Evolutionary conservation across 148 eudicot genomes (phyloP).

Genomic region (Rhododendron williamsianum): DNA sequence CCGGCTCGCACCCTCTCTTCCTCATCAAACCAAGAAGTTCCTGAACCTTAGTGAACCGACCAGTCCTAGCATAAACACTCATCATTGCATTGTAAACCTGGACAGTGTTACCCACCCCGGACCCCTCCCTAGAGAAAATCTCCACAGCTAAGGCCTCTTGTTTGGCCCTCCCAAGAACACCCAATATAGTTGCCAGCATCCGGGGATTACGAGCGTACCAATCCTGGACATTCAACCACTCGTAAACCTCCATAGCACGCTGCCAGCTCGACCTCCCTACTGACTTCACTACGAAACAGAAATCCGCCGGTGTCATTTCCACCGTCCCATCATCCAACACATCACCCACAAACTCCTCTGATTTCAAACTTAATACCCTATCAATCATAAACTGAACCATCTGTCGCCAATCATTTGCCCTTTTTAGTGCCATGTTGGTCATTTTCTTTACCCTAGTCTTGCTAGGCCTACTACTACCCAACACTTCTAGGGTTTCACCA

Average conservation of each 20-base stretch:
- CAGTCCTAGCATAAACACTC: slow-evolving; percentile 92
- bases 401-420: slow-evolving; percentile 86
- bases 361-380: slow-evolving; percentile 51
- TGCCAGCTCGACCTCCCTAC: slow-evolving; percentile 87
- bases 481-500: slow-evolving; percentile 47
- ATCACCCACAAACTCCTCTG: slow-evolving; percentile 83
- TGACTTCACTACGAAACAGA: slow-evolving; percentile 80
- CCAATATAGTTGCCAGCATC: slow-evolving; percentile 80
- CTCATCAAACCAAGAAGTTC: slow-evolving; percentile 76
- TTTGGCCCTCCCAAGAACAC: slow-evolving; percentile 89
- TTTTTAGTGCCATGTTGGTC: slow-evolving; percentile 75
- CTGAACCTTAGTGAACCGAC: slow-evolving; percentile 68
- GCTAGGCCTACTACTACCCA: slow-evolving; percentile 42
- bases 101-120: slow-evolving; percentile 60
- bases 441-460: slow-evolving; percentile 70
- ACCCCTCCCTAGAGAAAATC: slow-evolving; percentile 63
- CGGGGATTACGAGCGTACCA: slow-evolving; percentile 82
- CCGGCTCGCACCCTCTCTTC: slow-evolving; percentile 77
- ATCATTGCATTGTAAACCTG: slow-evolving; percentile 98
- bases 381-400: slow-evolving; percentile 81
- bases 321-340: slow-evolving; percentile 65
- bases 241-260: slow-evolving; percentile 83
- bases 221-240: slow-evolving; percentile 83
- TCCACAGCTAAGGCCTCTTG: slow-evolving; percentile 82
- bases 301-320: slow-evolving; percentile 91